phyloP scores from a whole-genome alignment of 2,329 filamentous ascomycete species.

The Rhynchosporium secalis region DNA sequence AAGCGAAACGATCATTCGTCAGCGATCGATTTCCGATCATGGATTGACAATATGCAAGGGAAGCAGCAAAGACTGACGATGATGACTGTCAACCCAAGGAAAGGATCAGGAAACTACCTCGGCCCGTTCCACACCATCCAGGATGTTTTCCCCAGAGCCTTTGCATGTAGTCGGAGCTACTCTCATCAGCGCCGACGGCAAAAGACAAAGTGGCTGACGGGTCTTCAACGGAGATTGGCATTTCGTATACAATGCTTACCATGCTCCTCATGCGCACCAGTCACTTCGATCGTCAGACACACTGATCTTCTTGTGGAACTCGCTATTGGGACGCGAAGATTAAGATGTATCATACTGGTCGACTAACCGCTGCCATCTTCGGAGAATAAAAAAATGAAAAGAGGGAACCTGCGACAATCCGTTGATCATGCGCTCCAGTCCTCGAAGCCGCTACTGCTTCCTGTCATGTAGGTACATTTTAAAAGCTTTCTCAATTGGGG shows the following conservation, averaged over 20 bases:
- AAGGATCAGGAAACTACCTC: background rate
- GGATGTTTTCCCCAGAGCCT: background rate
- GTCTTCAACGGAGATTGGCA: too few species aligned
- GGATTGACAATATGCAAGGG: too few species aligned
- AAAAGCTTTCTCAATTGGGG: too few species aligned
- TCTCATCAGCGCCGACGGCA: slow-evolving; percentile 7
- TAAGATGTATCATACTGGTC: too few species aligned
- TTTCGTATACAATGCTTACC: too few species aligned
- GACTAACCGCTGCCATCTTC: background rate
- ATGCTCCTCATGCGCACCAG: too few species aligned
- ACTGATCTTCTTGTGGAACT: background rate
- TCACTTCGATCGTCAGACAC: background rate
- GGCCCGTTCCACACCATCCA: background rate
- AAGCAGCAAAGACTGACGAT: too few species aligned
- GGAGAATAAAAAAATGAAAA: background rate
- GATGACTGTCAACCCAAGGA: background rate
- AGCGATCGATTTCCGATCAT: too few species aligned
- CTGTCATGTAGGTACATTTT: too few species aligned
- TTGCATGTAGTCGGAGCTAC: background rate
- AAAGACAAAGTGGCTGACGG: background rate
- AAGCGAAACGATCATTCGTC: too few species aligned
- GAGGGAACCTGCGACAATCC: too few species aligned
- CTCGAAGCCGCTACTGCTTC: background rate
- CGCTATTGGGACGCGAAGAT: too few species aligned
- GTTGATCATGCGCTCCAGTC: background rate